Evolutionary conservation across 208 protist species (phyloP), one percentile per base, ranked within the genome.

Genomic region (Angomonas ambiguus): DNA sequence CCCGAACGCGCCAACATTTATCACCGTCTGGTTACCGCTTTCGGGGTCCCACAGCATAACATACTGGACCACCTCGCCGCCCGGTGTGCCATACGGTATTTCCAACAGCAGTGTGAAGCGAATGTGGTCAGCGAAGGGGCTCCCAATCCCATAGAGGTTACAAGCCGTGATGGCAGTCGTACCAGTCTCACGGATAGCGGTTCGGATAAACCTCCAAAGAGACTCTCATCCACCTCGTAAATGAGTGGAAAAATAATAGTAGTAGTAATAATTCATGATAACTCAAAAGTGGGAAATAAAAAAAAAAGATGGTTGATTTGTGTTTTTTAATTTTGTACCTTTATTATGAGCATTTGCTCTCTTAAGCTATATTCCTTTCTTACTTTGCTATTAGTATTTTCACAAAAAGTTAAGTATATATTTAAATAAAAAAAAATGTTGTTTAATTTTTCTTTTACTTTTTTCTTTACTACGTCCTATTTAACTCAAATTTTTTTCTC

Each of bases 1-100:
- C 72, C 80, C 28, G 84, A 94, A 71, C 74, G 82, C 4, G 74
- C 69, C 25, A 94, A 91, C 72, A 87, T 94, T 41, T 94, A 79
- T 72, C 68, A 69, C 4, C 88, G 88, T 1, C 68, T 94, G 20
- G 68, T 85, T 38, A 73, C 67, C 0, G 81, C 77, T 11, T 88
- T 90, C 63, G 85, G 84, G 2, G 80, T 94, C 34, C 85, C 88
- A 56, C 73, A 77, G 33, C 74, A 83, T 35, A 78, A 77, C 58
- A 80, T 87, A 20, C 65, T 91, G 8, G 82, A 90, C 60, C 69
- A 88, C 69, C 74, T 94, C 18, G 85, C 88, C 10, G 83, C 80
- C 38, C 84, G 85, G 11, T 94, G 87, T 74, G 76, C 72, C 13
- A 79, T 88, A 34, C 79, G 80, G 24, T 83, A 87, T 41, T 65